Base-by-base conservation (phyloP, 768 basidiomycete genomes). In the Podaxis sp. region DNA sequence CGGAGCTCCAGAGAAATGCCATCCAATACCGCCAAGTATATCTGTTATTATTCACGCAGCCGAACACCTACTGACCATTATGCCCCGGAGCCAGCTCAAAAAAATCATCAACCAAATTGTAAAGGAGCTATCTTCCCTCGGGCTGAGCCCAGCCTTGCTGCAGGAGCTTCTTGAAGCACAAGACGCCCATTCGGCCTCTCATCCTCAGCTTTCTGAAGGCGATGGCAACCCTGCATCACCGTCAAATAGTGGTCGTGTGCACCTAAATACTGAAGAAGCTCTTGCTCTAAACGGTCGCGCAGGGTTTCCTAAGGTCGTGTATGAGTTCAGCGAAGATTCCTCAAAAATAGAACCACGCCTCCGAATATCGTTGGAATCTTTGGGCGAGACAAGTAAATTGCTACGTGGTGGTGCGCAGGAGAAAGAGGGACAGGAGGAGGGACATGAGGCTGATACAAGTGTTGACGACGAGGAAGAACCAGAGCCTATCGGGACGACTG, bases 91-190 rank as follows among this genome's bases (percentile, higher is more conserved):
- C 46, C 67, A 96, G 91, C 86, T 98, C 60, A 97, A 98, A 77
- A 94, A 91, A 68, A 77, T 96, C 33, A 95, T 98, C 67, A 91
- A 92, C 65, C 82, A 88, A 70, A 84, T 95, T 40, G 92, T 91
- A 0, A 74, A 77, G 10, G 95, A 98, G 73, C 86, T 98, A 17
- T 79, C 84, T 3, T 81, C 84, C 2, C 77, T 94, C 24, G 95
- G 92, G 0, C 75, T 88, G 5, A 77, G 76, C 62, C 85, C 85
- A 4, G 69, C 74, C 8, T 69, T 84, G 0, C 73, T 87, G 13
- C 83, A 82, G 0, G 74, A 80, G 54, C 72, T 82, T 22, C 71
- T 82, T 17, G 72, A 68, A 51, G 36, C 54, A 13, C 33, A 41
- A 13, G 53, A 54, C 20, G 37, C 36, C 4, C 40, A 41, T n/a